phyloP scores from a whole-genome alignment of 1,139 yeast species.

The Candida mesenterica region DNA sequence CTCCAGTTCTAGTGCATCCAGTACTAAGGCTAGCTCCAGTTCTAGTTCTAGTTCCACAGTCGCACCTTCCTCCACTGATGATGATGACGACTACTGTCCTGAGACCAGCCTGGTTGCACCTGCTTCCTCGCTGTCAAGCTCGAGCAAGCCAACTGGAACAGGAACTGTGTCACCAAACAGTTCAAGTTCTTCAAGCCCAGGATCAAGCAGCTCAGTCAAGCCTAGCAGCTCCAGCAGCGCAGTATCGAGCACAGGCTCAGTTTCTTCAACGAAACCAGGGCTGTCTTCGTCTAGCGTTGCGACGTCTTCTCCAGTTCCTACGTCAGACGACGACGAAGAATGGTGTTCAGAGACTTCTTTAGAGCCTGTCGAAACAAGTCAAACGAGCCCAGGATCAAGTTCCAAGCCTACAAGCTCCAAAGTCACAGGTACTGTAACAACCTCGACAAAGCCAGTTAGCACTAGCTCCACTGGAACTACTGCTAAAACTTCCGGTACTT shows the following conservation, averaged over 20 bases:
- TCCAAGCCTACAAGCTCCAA: background rate
- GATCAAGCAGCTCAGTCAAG: background rate
- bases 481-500: background rate
- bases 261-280: background rate
- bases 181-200: background rate
- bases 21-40: slow-evolving; percentile 4
- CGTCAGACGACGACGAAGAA: slow-evolving; percentile 8
- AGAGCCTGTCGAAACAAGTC: background rate
- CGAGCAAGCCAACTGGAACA: background rate
- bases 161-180: background rate
- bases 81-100: slow-evolving; percentile 6
- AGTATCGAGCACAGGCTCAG: background rate
- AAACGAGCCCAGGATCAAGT: too few species aligned
- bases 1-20: slow-evolving; percentile 7
- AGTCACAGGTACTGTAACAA: background rate
- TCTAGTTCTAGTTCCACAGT: background rate
- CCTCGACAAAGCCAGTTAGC: slow-evolving; percentile 4
- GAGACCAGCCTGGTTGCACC: slow-evolving; percentile 2
- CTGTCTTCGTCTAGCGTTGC: background rate
- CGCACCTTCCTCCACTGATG: slow-evolving; percentile 3
- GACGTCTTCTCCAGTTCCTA: slow-evolving; percentile 3
- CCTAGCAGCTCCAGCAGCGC: slow-evolving; percentile 4
- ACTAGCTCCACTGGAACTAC: slow-evolving; percentile 1
- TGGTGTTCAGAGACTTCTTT: slow-evolving; percentile 5
- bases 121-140: background rate